These are phyloP conservation scores for Daldinia bambusicola DNA, from an alignment of 495 filamentous ascomycete species.

Conservation along the genomic window DNA sequence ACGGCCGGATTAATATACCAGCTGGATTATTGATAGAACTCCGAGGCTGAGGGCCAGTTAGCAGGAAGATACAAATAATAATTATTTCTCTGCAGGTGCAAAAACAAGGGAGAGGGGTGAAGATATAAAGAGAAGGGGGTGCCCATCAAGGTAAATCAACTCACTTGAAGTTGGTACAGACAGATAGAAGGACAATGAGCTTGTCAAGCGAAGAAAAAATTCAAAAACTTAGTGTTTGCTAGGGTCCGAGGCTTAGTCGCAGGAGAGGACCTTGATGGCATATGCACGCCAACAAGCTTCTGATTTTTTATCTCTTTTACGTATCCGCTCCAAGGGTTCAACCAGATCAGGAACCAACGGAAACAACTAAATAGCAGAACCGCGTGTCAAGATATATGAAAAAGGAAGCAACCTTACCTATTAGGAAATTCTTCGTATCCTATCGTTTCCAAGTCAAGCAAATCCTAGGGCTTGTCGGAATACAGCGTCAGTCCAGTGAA, in stretches of 20 bases:
- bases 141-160: constrained; percentile 19
- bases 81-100: constrained; percentile 14
- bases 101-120: background rate
- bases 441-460: constrained; percentile 2
- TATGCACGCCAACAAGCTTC: constrained; percentile 14
- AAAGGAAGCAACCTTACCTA: constrained; percentile 25
- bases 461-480: constrained; percentile 1
- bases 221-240: constrained; percentile 15
- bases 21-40: background rate
- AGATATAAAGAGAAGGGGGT: constrained; percentile 11
- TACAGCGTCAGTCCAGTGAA: background rate
- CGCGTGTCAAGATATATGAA: background rate
- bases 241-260: constrained; percentile 11
- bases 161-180: background rate
- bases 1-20: constrained; percentile 9
- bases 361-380: background rate
- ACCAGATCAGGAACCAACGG: background rate
- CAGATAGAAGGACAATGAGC: constrained; percentile 20
- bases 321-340: background rate
- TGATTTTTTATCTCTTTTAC: background rate
- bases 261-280: constrained; percentile 40
- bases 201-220: constrained; percentile 13
- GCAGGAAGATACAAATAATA: constrained; percentile 23
- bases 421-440: constrained; percentile 13
- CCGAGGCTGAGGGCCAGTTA: constrained; percentile 28